Percentiles rank a stretch among this genome's conserved stretches.
These are phyloP conservation scores for Stygiomarasmius scandens DNA, from an alignment of 1,284 basidiomycete genomes.

Conservation along the genomic window DNA sequence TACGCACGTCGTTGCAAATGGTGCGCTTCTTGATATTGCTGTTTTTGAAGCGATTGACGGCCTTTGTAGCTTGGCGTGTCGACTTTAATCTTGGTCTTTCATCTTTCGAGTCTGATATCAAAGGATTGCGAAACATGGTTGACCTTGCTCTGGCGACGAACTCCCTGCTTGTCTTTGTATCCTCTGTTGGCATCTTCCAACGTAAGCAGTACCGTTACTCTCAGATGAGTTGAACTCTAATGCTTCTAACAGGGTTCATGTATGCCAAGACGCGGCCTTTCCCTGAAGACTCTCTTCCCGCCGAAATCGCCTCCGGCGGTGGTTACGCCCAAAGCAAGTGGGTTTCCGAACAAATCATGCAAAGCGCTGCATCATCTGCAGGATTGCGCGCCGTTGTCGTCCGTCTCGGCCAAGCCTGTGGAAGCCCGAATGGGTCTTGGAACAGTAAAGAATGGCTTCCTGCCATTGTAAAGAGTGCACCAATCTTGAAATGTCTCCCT, in stretches of 20 bases:
- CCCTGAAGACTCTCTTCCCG: conserved; percentile 1
- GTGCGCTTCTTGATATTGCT: neutral
- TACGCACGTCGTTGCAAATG: conserved; percentile 17
- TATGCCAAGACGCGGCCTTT: neutral
- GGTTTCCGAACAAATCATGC: conserved; percentile 22
- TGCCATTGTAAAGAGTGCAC: conserved; percentile 12
- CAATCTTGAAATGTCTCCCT: conserved; percentile 29
- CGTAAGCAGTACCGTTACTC: conserved; percentile 2
- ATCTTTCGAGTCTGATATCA: conserved; percentile 22
- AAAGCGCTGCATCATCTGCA: neutral
- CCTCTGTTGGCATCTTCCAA: conserved; percentile 15
- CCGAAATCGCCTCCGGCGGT: neutral
- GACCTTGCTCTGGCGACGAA: conserved; percentile 17
- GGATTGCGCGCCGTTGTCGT: neutral
- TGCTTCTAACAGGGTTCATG: neutral
- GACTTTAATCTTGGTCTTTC: conserved; percentile 25
- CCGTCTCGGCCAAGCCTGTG: conserved; percentile 23
- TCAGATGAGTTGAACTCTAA: neutral
- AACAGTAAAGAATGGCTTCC: conserved; percentile 25
- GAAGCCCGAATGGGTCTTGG: conserved; percentile 29
- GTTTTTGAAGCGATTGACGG: neutral
- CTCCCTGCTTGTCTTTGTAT: conserved; percentile 19
- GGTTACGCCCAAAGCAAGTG: conserved; percentile 26
- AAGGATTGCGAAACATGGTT: conserved; percentile 21
- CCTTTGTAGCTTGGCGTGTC: conserved; percentile 25